A percentile compares a stretch with the other conserved stretches of the same genome.
Evolutionary conservation across 2,329 filamentous ascomycete species (phyloP).

Genomic region (Alternaria burnsii): DNA sequence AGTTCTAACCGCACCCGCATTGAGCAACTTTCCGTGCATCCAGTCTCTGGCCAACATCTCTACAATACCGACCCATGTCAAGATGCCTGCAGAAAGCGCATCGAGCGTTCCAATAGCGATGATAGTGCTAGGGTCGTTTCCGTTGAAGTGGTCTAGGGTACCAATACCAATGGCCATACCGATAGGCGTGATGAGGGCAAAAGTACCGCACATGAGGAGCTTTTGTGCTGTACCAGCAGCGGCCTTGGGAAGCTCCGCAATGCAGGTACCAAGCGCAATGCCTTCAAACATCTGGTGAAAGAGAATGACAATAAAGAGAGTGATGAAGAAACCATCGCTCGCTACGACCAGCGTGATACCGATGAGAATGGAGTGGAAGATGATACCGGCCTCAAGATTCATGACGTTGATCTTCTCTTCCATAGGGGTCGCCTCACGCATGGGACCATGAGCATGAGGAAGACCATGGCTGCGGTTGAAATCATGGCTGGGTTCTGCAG

Average conservation of each 20-base stretch:
- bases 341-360: constrained; percentile 67
- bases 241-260: constrained; percentile 64
- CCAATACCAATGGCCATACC: constrained; percentile 84
- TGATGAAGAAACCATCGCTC: constrained; percentile 61
- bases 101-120: constrained; percentile 78
- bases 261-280: constrained; percentile 75
- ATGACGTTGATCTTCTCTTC: constrained; percentile 67
- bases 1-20: constrained; percentile 61
- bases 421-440: constrained; percentile 29
- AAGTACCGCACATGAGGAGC: constrained; percentile 68
- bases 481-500: constrained; percentile 23
- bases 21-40: constrained; percentile 63
- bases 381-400: constrained; percentile 75
- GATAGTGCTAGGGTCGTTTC: constrained; percentile 73
- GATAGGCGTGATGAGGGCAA: constrained; percentile 76
- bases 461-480: constrained; percentile 24
- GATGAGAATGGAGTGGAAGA: constrained; percentile 77
- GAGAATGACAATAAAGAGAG: constrained; percentile 69
- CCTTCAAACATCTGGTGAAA: constrained; percentile 85
- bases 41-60: constrained; percentile 84
- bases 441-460: constrained; percentile 32
- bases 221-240: constrained; percentile 58
- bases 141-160: constrained; percentile 75
- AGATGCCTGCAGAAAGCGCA: constrained; percentile 76
- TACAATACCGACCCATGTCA: constrained; percentile 81